Conservation (phyloP, 1,139 yeast genomes). For the Hansenula sp. region DNA sequence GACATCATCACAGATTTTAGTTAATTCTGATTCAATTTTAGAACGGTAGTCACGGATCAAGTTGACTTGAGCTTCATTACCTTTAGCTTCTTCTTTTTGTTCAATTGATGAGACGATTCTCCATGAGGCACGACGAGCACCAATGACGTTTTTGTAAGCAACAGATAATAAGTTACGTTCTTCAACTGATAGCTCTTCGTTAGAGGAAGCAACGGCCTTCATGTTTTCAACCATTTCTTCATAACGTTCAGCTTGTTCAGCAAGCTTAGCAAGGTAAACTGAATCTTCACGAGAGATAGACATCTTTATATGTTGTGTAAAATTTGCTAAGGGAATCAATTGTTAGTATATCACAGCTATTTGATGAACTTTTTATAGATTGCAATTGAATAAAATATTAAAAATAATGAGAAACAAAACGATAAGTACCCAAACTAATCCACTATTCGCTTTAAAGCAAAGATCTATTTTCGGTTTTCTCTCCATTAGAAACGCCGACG, state of each 20-base stretch:
- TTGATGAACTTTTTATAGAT: not conserved
- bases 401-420: too few species aligned
- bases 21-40: slow-evolving; percentile 90
- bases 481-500: slow-evolving; percentile 1
- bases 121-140: slow-evolving; percentile 99
- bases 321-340: not conserved
- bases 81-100: slow-evolving; percentile 97
- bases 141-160: slow-evolving; percentile 97
- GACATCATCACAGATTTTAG: slow-evolving; percentile 92
- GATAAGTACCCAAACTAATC: too few species aligned
- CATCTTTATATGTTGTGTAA: slow-evolving; percentile 36
- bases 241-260: slow-evolving; percentile 99
- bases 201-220: slow-evolving; percentile 96
- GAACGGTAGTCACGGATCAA: slow-evolving; percentile 93
- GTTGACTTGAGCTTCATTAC: slow-evolving; percentile 81
- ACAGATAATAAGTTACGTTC: slow-evolving; percentile 96
- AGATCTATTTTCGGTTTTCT: not conserved
- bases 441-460: not conserved
- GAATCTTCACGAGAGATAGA: slow-evolving; percentile 95
- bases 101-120: slow-evolving; percentile 96
- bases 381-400: not conserved
- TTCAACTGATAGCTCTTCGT: slow-evolving; percentile 93
- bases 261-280: slow-evolving; percentile 96
- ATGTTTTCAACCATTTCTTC: slow-evolving; percentile 99
- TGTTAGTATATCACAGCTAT: not conserved